Base-by-base conservation (phyloP, 805 yeast species). In the Sugiyamaella floridensis region DNA sequence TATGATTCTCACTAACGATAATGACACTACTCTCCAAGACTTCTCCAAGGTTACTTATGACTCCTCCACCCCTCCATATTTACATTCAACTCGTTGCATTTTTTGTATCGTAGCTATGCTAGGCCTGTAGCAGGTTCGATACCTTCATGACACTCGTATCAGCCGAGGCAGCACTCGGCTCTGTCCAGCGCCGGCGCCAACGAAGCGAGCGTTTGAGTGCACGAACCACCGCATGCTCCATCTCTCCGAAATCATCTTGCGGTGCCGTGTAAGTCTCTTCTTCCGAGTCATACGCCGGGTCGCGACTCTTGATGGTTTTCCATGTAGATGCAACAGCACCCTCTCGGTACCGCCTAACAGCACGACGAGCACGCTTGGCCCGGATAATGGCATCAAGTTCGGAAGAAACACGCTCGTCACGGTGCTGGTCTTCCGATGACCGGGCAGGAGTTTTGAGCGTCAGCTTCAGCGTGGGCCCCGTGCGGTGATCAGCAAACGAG, bases 221-320 rank as follows among this genome's bases (percentile, higher is more conserved):
- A 16, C 54, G 44, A 37, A 55, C 58, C 2, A 59, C 32, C 14
- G 63, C 50, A 8, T 45, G 42, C 19, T 52, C 47, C 50, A 64
- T 67, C 50, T 65, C 68, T 7, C 68, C 68, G 48, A 55, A 63
- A 45, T 65, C 68, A 12, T 45, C n/a, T 11, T 10, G 42, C 2
- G 47, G 26, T 5, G 50, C 34, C 43, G 12, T 20, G 22, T 16
- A 8, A 26, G 49, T 32, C 28, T 44, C 47, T 44, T 20, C 49
- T 41, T 45, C 44, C 12, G 71, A 65, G 41, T 64, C 58, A 48
- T 67, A 67, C 11, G 69, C 41, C 16, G 72, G 70, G 43, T 70
- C 72, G 5, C 63, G 42, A 19, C 59, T 64, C 26, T 56, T 53
- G 43, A 69, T 64, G 40, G 50, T 50, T 5, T 45, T 32, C 71